Evolutionary conservation across 2,329 filamentous ascomycete genomes (phyloP), one percentile per base, ranked within the genome.

Genomic region (Seiridium unicorne): DNA sequence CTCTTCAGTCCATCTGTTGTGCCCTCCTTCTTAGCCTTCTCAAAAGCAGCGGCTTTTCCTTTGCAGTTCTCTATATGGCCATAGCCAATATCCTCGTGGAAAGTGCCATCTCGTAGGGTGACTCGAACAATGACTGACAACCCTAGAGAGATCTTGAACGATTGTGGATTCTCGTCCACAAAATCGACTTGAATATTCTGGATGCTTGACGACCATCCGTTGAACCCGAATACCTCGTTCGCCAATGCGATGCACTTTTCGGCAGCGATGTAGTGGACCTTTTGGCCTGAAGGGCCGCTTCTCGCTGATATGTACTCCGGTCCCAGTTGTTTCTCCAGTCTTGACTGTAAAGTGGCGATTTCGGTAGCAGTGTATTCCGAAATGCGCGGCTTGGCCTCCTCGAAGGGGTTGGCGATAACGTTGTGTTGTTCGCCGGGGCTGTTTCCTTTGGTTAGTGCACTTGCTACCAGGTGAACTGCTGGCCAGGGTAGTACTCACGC

Each of bases 1-100:
- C 95, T 85, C 77, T 99, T 99, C 71, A 99, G 73, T 1, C 88
- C 95, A 76, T 99, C 95, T 8, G 96, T 98, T 3, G 93, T 96
- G 6, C 92, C 96, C 78, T 98, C 93, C 74, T 99, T 99, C 80
- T 98, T 99, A 1, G 95, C 93, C 77, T 99, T 99, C 74, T 99
- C 95, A 70, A 98, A 99, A 0, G 94, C 95, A 56, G 91, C 90
- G 3, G 93, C 94, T 77, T 99, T 99, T 59, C 92, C 91, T 76
- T 94, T 96, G 74, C 89, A 92, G 70, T 99, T 99, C 74, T 98
- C 94, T 67, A 96, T 96, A 66, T 95, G 91, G 6, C 95, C 95
- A 70, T 99, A 99, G 35, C 95, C 95, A 63, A 98, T 90, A 72
- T 99, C 95, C 83, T 99, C 95, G 73, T 98, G 95, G 72, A 88